These are phyloP conservation scores for Rhizopogon roseolus DNA, from an alignment of 768 basidiomycete genomes.

Conservation along the genomic window DNA sequence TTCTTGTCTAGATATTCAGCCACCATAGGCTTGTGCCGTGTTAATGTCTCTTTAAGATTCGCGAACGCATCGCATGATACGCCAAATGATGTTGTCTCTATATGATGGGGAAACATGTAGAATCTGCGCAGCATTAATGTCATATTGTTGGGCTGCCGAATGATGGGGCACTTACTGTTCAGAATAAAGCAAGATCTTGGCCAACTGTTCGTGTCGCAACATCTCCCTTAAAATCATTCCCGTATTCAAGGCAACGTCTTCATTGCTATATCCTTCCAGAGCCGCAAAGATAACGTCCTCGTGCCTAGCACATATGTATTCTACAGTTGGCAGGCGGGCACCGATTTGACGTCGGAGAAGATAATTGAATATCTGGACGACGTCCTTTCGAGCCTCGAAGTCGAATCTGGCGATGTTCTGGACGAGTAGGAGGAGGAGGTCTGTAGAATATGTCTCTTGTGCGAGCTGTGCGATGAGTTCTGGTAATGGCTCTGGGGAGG, in stretches of 20 bases:
- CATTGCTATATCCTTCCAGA: conserved; percentile 89
- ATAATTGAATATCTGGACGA: conserved; percentile 86
- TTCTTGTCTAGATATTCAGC: conserved; percentile 95
- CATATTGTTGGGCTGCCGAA: neutral
- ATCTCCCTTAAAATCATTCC: conserved; percentile 98
- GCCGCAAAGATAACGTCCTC: conserved; percentile 79
- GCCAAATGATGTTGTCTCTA: conserved; percentile 96
- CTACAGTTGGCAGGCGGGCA: conserved; percentile 91
- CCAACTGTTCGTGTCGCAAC: conserved; percentile 87
- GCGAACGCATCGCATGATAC: conserved; percentile 98
- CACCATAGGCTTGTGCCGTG: conserved; percentile 97
- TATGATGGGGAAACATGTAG: conserved; percentile 94
- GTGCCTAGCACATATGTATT: conserved; percentile 77
- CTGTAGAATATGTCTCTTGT: conserved; percentile 91
- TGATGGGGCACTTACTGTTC: conserved; percentile 70
- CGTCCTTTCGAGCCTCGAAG: conserved; percentile 88
- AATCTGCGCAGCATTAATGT: conserved; percentile 48
- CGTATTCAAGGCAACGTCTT: conserved; percentile 94
- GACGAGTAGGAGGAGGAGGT: conserved; percentile 79
- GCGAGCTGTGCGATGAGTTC: conserved; percentile 92
- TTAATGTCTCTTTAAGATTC: conserved; percentile 95
- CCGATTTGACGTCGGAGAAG: conserved; percentile 90
- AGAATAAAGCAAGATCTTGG: conserved; percentile 85
- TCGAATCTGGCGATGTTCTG: conserved; percentile 83
- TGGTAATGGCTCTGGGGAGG: conserved; percentile 64